Evolutionary conservation across 495 filamentous ascomycete genomes (phyloP), one percentile per base, ranked within the genome.

Genomic region (Penicillium waksmanii): DNA sequence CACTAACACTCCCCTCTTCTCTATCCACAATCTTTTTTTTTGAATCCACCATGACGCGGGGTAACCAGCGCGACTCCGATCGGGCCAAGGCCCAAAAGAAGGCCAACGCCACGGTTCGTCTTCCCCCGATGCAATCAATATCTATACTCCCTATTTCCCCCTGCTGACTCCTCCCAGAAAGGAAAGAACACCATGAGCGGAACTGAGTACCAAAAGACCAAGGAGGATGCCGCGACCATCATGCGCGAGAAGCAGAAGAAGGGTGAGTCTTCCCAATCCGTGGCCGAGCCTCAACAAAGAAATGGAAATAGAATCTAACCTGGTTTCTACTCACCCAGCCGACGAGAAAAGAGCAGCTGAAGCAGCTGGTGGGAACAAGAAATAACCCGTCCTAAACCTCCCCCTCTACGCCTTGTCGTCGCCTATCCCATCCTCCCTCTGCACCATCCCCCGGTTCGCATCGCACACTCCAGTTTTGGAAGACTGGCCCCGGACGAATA

Each of bases 241-340:
- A 97, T 97, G 93, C 84, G 90, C 38, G 84, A 88, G 74, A 97
- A 97, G 83, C 93, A 97, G 76, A 83, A 79, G 60, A 88, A 87
- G 61, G 92, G 92, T 96, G 81, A 38, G 72, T 40, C 34, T 21
- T 35, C n/a, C 13, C 44, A 12, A 8, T 21, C 7, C 6, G 2
- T 2, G 12, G 36, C 36, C 15, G 12, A 38, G 12, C 36, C 9
- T n/a, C 4, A 38, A 38, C 11, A 9, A 31, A 31, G 27, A 31
- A 38, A 12, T 38, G 10, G 5, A 38, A 18, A 12, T 38, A 38
- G 5, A 38, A 18, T 34, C 57, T 66, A 21, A 63, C 46, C 12
- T 13, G 27, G 12, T 55, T 43, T 36, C 13, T 25, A 7, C 35
- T 33, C 18, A n/a, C 3, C 34, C 53, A 76, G 73, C 73, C 58